Evolutionary conservation across 139 green algal species (phyloP), one percentile per base, ranked within the genome.

Genomic region (Axilococcus clingmanii): DNA sequence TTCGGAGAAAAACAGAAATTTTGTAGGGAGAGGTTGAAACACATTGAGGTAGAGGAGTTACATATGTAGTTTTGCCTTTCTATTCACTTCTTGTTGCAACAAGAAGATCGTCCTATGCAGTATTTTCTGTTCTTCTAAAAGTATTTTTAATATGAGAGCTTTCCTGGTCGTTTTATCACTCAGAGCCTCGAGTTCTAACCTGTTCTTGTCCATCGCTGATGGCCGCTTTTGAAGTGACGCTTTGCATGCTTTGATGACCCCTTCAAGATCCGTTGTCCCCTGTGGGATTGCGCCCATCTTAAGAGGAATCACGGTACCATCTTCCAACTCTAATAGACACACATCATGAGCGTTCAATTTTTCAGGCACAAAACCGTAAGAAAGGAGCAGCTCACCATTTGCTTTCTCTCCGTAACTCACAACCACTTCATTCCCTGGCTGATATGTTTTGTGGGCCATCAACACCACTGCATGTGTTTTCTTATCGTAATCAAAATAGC

Each of bases 361-460:
- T 6, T 46, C n/a, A 1, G 74, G 73, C 37, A 72, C 36, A 42
- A 89, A 84, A 6, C 80, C 80, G 30, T 89, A 89, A 2, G 52
- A 72, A 32, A 84, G 55, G 47, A 83, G 65, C 40, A 87, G 41
- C 56, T 84, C 59, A 7, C 77, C 70, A 37, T 20, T 66, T 4
- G 74, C 60, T 43, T 77, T 75, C 22, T 66, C 51, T 8, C 78
- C 77, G 40, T 87, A 87, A 29, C 46, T 72, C 16, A 55, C 47
- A 29, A 71, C 53, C 30, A 80, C 53, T 48, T 85, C 63, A 40
- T 88, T 50, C 2, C 79, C 79, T 22, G 53, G 11, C 9, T 11
- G 2, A 34, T 84, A 86, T 23, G 17, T 19, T 5, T 54, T 38
- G 27, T 88, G 76, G 20, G 71, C 38, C 7, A 42, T 44, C 29